Conservation (phyloP, 306 rosid genomes). For the Ormosia semicastrata region DNA sequence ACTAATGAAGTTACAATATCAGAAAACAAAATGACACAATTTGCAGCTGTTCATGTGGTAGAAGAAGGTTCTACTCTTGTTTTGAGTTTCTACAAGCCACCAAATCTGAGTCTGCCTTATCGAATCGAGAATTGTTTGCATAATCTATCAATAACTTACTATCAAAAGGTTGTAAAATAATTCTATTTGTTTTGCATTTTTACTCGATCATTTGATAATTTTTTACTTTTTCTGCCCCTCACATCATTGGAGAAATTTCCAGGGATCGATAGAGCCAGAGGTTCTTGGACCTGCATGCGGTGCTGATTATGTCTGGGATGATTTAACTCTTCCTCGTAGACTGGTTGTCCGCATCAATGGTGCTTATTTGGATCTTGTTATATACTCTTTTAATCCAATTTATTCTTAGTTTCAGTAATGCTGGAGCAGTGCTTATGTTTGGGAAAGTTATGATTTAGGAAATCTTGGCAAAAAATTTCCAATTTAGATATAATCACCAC, state of each 20-base stretch:
- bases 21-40: slow-evolving; percentile 49
- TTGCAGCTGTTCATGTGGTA: slow-evolving; percentile 75
- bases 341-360: slow-evolving; percentile 71
- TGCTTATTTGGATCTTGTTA: slow-evolving; percentile 29
- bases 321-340: slow-evolving; percentile 76
- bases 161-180: slow-evolving; percentile 69
- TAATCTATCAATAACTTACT: slow-evolving; percentile 67
- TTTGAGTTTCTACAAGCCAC: slow-evolving; percentile 79
- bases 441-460: background rate
- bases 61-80: slow-evolving; percentile 90
- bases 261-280: slow-evolving; percentile 75
- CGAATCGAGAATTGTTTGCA: slow-evolving; percentile 77
- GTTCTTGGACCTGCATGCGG: slow-evolving; percentile 66
- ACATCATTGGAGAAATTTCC: slow-evolving; percentile 40
- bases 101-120: slow-evolving; percentile 75
- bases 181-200: slow-evolving; percentile 20
- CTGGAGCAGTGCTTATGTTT: background rate
- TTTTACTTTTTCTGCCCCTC: slow-evolving; percentile 10
- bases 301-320: slow-evolving; percentile 94
- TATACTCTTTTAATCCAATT: background rate
- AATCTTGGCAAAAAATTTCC: background rate
- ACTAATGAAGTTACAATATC: slow-evolving; percentile 37
- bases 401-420: background rate
- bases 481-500: background rate
- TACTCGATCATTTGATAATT: background rate